Base-by-base conservation (phyloP, 192 early-diverging fungal genomes). In the Linnemannia schmuckeri region DNA sequence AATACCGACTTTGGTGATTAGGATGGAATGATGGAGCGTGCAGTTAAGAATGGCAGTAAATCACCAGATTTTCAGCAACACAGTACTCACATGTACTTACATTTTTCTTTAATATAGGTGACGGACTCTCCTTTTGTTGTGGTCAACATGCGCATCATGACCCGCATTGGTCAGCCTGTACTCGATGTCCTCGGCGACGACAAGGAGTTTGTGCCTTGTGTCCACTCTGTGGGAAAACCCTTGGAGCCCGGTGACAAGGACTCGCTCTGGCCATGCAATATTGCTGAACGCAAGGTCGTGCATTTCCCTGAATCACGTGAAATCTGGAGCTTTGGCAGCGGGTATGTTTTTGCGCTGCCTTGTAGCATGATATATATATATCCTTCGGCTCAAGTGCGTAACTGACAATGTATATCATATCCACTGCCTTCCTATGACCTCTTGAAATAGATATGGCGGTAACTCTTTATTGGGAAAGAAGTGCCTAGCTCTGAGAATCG, bases 231-330 rank as follows among this genome's bases (percentile, higher is more conserved):
- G 0, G 85, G 85, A 6, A 87, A 81, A 24, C 85, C 85, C 3
- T 61, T 87, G 70, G 79, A 81, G 57, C 80, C 85, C 10, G 85
- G 85, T 63, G 85, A 87, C 30, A 87, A 87, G 57, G 85, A 87
- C 55, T 76, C 74, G 7, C 61, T 78, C 22, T 87, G 85, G 85
- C 85, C 85, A 6, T 87, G 85, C 68, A 87, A 87, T 42, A 87
- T 87, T 49, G 37, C 85, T 4, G 22, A 87, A 57, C 85, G 85
- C 44, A 87, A 81, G 47, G 85, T 87, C 22, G 85, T 87, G 24
- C 85, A 87, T 41, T 87, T 87, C 72, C 85, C 85, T 42, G 85
- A 87, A 41, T 87, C 85, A 47, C 85, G 85, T 66, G 85, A 87
- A 44, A 87, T 87, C 57, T 87, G 85, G 85, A 87, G 85, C 22